A percentile compares a stretch with the other conserved stretches of the same genome.
These are phyloP conservation scores for Laburnicola sp. DNA, from an alignment of 2,329 filamentous ascomycete species.

Conservation along the genomic window DNA sequence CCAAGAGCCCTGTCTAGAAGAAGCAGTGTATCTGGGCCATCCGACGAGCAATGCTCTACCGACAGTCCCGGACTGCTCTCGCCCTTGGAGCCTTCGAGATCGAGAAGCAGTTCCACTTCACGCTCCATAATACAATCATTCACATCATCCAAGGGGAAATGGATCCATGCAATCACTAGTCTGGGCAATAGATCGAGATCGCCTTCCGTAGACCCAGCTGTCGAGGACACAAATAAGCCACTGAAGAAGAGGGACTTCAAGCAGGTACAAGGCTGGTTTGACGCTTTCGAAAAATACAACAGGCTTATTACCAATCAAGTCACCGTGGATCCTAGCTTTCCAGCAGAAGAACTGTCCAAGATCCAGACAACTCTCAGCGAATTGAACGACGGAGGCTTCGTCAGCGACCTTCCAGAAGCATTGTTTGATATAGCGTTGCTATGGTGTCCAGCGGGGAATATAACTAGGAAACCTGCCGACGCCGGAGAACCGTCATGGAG, in stretches of 20 bases:
- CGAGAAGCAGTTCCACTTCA: constrained; percentile 33
- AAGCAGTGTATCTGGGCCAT: constrained; percentile 8
- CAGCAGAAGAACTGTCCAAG: constrained; percentile 25
- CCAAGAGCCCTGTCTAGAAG: constrained; percentile 2
- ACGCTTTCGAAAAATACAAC: constrained; percentile 38
- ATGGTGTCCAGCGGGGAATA: constrained; percentile 35
- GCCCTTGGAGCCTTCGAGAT: constrained; percentile 22
- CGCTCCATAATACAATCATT: constrained; percentile 28
- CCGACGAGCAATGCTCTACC: neutral
- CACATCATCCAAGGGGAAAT: constrained; percentile 23
- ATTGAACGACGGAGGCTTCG: constrained; percentile 34
- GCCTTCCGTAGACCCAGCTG: constrained; percentile 28
- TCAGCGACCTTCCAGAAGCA: constrained; percentile 37
- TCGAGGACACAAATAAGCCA: constrained; percentile 14
- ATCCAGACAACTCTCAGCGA: constrained; percentile 31
- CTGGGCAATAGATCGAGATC: constrained; percentile 35
- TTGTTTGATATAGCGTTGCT: constrained; percentile 38
- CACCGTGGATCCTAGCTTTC: constrained; percentile 17
- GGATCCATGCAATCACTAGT: constrained; percentile 26
- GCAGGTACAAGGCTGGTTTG: constrained; percentile 34
- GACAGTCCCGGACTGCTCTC: constrained; percentile 14
- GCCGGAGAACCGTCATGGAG: constrained; percentile 36
- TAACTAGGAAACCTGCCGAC: constrained; percentile 14
- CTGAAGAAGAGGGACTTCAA: constrained; percentile 27
- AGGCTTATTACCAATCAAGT: constrained; percentile 30